Percentiles rank a stretch among this genome's conserved stretches.
Conservation (phyloP, 441 rosid genomes). For the Syzygium syzygioides region DNA sequence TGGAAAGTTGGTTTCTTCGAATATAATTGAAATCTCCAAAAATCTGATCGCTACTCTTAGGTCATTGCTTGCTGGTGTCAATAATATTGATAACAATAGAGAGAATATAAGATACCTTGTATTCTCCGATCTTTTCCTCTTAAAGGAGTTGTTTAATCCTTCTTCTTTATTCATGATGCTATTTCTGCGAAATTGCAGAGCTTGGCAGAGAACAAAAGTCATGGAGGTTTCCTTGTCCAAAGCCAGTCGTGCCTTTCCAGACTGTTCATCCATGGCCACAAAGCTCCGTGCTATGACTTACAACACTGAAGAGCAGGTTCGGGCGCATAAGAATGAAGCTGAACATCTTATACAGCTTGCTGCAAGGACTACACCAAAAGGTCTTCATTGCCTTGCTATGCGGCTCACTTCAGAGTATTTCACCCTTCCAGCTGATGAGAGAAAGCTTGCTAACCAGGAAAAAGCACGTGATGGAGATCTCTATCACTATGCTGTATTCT, state of each 20-base stretch:
- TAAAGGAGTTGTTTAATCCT: neutral
- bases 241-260: constrained; percentile 48
- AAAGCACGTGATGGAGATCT: constrained; percentile 44
- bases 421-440: constrained; percentile 55
- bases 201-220: constrained; percentile 56
- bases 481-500: constrained; percentile 73
- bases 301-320: constrained; percentile 71
- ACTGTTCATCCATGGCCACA: constrained; percentile 59
- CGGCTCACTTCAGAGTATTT: constrained; percentile 78
- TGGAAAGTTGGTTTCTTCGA: neutral
- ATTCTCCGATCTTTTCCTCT: neutral
- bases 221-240: constrained; percentile 54
- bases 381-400: constrained; percentile 90
- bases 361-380: constrained; percentile 83
- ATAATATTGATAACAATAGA: neutral
- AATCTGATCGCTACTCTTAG: neutral
- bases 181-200: constrained; percentile 34
- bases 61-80: neutral
- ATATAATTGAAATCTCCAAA: neutral
- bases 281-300: constrained; percentile 76
- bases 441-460: constrained; percentile 60
- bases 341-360: constrained; percentile 69
- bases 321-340: constrained; percentile 58
- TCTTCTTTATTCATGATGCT: neutral
- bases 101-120: neutral